Evolutionary conservation across 2,329 filamentous ascomycete species (phyloP).

Genomic region (Penicillium nordicum): DNA sequence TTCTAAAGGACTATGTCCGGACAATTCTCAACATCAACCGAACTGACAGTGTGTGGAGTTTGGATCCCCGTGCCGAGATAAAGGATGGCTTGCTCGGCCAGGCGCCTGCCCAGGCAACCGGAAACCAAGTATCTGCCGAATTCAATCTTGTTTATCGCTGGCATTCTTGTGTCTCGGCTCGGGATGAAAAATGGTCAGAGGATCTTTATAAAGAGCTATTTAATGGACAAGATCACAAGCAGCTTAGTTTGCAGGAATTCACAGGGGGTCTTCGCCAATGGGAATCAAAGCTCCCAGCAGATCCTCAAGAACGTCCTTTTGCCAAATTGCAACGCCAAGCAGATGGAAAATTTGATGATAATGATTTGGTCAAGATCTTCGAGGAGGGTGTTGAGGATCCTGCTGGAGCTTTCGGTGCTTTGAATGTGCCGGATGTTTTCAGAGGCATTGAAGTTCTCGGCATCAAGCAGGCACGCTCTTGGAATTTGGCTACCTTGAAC

Average conservation of each 20-base stretch:
- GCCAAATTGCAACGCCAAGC: constrained; percentile 47
- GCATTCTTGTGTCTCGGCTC: constrained; percentile 59
- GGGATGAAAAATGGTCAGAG: constrained; percentile 62
- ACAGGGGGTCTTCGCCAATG: constrained; percentile 39
- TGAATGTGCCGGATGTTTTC: constrained; percentile 57
- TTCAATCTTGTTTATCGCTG: constrained; percentile 67
- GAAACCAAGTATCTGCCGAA: constrained; percentile 66
- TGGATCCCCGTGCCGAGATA: constrained; percentile 62
- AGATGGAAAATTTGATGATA: constrained; percentile 55
- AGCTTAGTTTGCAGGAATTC: constrained; percentile 40
- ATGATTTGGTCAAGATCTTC: constrained; percentile 57
- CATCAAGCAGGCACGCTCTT: constrained; percentile 60
- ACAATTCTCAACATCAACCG: constrained; percentile 60
- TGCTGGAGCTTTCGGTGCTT: constrained; percentile 58
- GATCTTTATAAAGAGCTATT: constrained; percentile 52
- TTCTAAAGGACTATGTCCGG: constrained; percentile 57
- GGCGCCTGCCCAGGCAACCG: constrained; percentile 54
- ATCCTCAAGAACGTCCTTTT: constrained; percentile 50
- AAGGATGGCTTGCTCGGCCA: constrained; percentile 45
- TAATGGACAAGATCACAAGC: constrained; percentile 34
- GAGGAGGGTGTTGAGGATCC: constrained; percentile 59
- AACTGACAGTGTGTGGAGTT: constrained; percentile 57
- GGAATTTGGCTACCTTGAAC: constrained; percentile 61
- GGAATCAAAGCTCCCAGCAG: constrained; percentile 40
- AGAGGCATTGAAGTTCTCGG: constrained; percentile 61